These are phyloP conservation scores for Abelmoschus esculentus DNA, from an alignment of 345 rosid genomes.

Conservation along the genomic window DNA sequence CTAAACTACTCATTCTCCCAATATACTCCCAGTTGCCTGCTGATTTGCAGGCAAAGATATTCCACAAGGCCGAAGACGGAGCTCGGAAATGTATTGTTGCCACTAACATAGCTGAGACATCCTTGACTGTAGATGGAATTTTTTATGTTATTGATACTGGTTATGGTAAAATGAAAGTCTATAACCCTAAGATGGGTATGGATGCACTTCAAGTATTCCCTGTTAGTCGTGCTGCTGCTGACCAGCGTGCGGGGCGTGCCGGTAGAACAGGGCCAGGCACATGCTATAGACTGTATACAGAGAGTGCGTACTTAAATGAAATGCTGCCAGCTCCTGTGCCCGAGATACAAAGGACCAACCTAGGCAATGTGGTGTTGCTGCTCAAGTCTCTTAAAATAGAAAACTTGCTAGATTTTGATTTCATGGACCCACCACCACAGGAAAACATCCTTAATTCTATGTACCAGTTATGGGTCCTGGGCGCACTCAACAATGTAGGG, in stretches of 20 bases:
- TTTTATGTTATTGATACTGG: slow-evolving; percentile 91
- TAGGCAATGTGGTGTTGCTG: slow-evolving; percentile 88
- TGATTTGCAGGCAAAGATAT: slow-evolving; percentile 95
- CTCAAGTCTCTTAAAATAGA: slow-evolving; percentile 88
- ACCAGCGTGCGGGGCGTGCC: slow-evolving; percentile 97
- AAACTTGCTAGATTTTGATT: slow-evolving; percentile 87
- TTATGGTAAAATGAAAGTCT: slow-evolving; percentile 95
- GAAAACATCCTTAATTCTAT: slow-evolving; percentile 96
- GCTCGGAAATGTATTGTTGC: slow-evolving; percentile 98
- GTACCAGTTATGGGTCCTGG: slow-evolving; percentile 98
- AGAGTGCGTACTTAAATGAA: slow-evolving; percentile 83
- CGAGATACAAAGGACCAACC: slow-evolving; percentile 96
- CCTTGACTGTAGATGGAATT: slow-evolving; percentile 94
- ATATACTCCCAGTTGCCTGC: slow-evolving; percentile 98
- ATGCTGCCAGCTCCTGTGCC: slow-evolving; percentile 89
- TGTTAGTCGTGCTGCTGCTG: slow-evolving; percentile 92
- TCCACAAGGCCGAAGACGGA: slow-evolving; percentile 90
- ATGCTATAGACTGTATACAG: slow-evolving; percentile 88
- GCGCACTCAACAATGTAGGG: slow-evolving; percentile 89
- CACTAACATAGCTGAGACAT: slow-evolving; percentile 97
- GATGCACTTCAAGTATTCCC: slow-evolving; percentile 98
- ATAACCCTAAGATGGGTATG: slow-evolving; percentile 99
- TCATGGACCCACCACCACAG: slow-evolving; percentile 99
- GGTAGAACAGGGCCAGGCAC: slow-evolving; percentile 99
- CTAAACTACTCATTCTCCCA: slow-evolving; percentile 80